Percentiles rank a stretch among this genome's conserved stretches.
These are phyloP conservation scores for Lasiosphaeria miniovina DNA, from an alignment of 495 filamentous ascomycete species.

Conservation along the genomic window DNA sequence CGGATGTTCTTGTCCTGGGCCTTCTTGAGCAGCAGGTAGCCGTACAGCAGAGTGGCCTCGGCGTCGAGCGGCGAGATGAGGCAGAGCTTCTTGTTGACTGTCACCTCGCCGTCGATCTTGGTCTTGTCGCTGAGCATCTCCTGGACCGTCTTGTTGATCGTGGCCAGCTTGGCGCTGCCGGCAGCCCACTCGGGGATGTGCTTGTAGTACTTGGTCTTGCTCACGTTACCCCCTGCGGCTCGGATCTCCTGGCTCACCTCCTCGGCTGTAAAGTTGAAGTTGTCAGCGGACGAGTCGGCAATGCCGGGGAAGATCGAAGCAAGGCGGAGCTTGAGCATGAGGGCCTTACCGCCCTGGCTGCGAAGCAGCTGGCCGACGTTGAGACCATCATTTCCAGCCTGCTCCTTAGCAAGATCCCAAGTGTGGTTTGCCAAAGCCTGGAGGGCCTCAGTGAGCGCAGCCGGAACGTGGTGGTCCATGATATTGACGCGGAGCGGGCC, in stretches of 20 bases:
- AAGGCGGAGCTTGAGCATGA: constrained; percentile 22
- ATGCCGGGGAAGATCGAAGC: constrained; percentile 26
- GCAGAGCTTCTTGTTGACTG: constrained; percentile 21
- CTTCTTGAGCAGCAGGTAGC: constrained; percentile 16
- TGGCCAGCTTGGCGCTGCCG: constrained; percentile 21
- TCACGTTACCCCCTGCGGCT: constrained; percentile 5
- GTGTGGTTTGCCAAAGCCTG: constrained; percentile 9
- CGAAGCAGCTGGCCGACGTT: constrained; percentile 5
- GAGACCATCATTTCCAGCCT: background rate
- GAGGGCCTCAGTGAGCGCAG: background rate
- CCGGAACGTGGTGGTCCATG: constrained; percentile 20
- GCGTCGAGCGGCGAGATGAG: constrained; percentile 26
- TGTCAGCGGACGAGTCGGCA: background rate
- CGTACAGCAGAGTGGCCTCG: constrained; percentile 21
- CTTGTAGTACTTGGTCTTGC: constrained; percentile 13
- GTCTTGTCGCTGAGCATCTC: constrained; percentile 13
- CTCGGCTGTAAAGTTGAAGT: constrained; percentile 17
- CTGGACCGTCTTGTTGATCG: constrained; percentile 10
- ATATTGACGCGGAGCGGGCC: constrained; percentile 26
- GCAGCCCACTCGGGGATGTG: constrained; percentile 18
- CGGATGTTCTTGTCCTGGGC: constrained; percentile 7
- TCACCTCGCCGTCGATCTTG: constrained; percentile 10
- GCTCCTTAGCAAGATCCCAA: background rate
- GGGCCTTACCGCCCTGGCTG: constrained; percentile 6
- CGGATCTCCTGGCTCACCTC: constrained; percentile 12